Base-by-base conservation (phyloP, 306 rosid genomes). In the Cucurbita pepo region DNA sequence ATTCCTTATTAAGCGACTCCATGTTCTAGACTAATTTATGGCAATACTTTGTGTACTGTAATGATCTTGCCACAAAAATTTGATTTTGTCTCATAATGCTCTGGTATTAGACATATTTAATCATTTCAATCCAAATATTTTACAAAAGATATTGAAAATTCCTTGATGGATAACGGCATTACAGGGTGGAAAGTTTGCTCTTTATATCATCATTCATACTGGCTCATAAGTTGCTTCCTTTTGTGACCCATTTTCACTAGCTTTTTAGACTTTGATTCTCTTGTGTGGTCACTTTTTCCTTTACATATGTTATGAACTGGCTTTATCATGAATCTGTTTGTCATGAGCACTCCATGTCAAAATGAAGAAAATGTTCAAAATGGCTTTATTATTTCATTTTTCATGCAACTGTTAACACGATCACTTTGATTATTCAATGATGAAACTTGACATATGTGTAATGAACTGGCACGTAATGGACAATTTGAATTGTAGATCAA, bases 351-450 rank as follows among this genome's bases (percentile, higher is more conserved):
- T 30, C 34, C 34, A 30, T 30, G 34, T 30, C 34, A 2, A 2
- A 30, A 30, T 30, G 34, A 30, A 30, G 34, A 30, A 30, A 30
- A 30, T 30, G 34, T 30, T 30, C 34, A 30, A 30, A 30, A 30
- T 30, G 34, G 34, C 34, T 30, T 30, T 30, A 30, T 30, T 30
- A 30, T 30, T 30, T 30, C 0, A 30, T 4, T 50, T 50, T 14
- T 13, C 52, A 41, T 64, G 36, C 71, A 64, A 43, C 52, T 62
- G 52, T 18, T 36, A 52, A 41, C 71, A 64, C 53, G 71, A 6
- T 67, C 40, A 57, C 45, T 69, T 48, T 48, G 73, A 48, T 48
- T 69, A 69, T 47, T 47, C 48, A 69, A 69, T 69, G 73, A 48
- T 48, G 73, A 69, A 69, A 25, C 43, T 69, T 67, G 72, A 8